A percentile compares a stretch with the other conserved stretches of the same genome.
phyloP scores from a whole-genome alignment of 1,284 basidiomycete genomes.

The Phylloporus sp. region DNA sequence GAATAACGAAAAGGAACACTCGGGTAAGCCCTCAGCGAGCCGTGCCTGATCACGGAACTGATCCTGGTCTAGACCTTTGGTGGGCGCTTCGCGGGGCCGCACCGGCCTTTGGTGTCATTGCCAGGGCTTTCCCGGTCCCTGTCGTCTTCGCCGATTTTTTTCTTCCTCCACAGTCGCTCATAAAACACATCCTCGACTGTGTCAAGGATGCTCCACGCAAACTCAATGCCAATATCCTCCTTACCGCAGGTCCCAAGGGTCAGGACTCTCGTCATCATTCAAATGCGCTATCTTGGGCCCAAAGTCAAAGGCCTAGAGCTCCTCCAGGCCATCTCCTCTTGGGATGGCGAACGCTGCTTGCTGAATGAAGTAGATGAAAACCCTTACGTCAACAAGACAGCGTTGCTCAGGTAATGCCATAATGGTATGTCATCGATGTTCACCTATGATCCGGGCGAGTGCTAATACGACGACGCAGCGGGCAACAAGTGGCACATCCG shows the following conservation, averaged over 20 bases:
- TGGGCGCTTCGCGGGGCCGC: slow-evolving; percentile 91
- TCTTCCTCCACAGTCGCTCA: slow-evolving; percentile 67
- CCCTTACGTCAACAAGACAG: slow-evolving; percentile 88
- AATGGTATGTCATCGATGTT: slow-evolving; percentile 57
- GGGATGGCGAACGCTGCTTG: slow-evolving; percentile 83
- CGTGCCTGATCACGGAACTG: background rate
- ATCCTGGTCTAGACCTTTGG: slow-evolving; percentile 70
- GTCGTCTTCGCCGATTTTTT: slow-evolving; percentile 84
- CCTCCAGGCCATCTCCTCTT: slow-evolving; percentile 82
- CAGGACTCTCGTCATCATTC: slow-evolving; percentile 86
- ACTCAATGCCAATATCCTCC: slow-evolving; percentile 87
- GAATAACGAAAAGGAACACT: slow-evolving; percentile 70
- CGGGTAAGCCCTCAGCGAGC: slow-evolving; percentile 52
- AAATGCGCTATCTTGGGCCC: slow-evolving; percentile 86
- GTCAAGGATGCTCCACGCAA: slow-evolving; percentile 87
- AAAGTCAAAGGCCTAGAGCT: slow-evolving; percentile 80
- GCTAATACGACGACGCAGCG: slow-evolving; percentile 46
- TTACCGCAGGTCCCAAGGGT: slow-evolving; percentile 86
- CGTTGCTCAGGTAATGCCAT: slow-evolving; percentile 83
- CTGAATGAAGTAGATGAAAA: slow-evolving; percentile 91
- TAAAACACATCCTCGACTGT: slow-evolving; percentile 92
- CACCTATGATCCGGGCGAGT: background rate
- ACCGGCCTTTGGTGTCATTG: slow-evolving; percentile 84
- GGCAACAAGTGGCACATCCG: slow-evolving; percentile 91
- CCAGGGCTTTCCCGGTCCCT: slow-evolving; percentile 85